Base-by-base conservation (phyloP, 257 asterid species). In the Penstemon newberryi region DNA sequence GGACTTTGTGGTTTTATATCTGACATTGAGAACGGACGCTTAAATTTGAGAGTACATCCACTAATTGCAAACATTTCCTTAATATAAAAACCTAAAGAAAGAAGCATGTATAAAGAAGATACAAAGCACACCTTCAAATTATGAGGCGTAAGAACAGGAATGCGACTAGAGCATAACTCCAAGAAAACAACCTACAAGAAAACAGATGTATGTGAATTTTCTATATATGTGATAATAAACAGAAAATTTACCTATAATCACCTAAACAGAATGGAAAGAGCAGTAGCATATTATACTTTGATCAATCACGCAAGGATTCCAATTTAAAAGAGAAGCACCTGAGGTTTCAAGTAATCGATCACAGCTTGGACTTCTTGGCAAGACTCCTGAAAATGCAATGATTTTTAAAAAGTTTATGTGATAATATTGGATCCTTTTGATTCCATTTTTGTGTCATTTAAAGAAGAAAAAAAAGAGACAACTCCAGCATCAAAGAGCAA, bases 131-230 rank as follows among this genome's bases (percentile, higher is more conserved):
- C 51, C 51, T 46, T 89, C 50, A 87, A 70, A 80, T 82, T 69
- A 41, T 85, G 95, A 54, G 87, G 95, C 11, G 83, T 79, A 76
- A 93, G 96, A 72, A 88, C 51, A 47, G 91, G 81, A 62, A 88
- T 73, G 10, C 96, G 96, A 66, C 96, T 78, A 37, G 96, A 70
- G 73, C 99, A 93, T 69, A 93, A 75, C 83, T 93, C 99, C 85
- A 90, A 70, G 78, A 84, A 93, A 49, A 93, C 95, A 59, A 82
- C 97, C 99, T 93, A 84, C 59, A 81, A 56, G 33, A 43, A 52
- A 56, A 69, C 37, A 55, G 44, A n/a, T n/a, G 12, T 44, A 65
- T 15, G 43, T 12, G 42, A 25, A 62, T 38, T 56, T 56, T 6
- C 41, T 33, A 62, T 2, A 38, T 63, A 45, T 15, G 18, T 47